Conservation (phyloP, 176 grass and related monocot genomes). For the Eragrostis curvula region DNA sequence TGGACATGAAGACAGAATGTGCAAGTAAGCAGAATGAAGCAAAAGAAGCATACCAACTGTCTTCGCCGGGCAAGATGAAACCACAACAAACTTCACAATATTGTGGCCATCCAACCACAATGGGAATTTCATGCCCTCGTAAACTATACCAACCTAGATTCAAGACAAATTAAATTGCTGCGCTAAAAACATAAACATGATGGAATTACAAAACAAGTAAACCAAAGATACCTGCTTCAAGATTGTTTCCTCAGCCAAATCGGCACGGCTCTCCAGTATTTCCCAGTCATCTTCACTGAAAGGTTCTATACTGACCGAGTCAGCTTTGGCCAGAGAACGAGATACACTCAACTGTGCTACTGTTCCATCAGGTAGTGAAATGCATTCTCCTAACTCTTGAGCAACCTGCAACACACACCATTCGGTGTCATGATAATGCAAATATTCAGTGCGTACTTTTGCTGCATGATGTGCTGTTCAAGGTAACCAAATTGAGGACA, state of each 20-base stretch:
- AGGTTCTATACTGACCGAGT: constrained; percentile 78
- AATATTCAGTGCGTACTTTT: not conserved
- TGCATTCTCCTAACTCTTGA: constrained; percentile 72
- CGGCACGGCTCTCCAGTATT: constrained; percentile 85
- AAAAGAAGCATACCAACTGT: constrained; percentile 57
- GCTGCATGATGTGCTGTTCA: constrained; percentile 11
- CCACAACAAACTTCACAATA: constrained; percentile 85
- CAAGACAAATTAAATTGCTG: constrained; percentile 35
- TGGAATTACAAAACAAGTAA: not conserved
- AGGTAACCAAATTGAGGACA: too few relatives aligned
- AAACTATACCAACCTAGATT: constrained; percentile 83
- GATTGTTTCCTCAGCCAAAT: constrained; percentile 86
- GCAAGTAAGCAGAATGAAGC: constrained; percentile 17
- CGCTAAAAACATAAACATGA: not conserved
- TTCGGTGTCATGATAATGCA: constrained; percentile 21
- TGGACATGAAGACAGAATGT: not conserved
- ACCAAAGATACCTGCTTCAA: constrained; percentile 71
- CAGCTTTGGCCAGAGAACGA: constrained; percentile 72
- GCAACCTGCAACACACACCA: constrained; percentile 65
- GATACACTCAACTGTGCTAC: constrained; percentile 66
- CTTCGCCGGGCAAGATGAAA: constrained; percentile 73
- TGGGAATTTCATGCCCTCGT: constrained; percentile 94
- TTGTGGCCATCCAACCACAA: constrained; percentile 91
- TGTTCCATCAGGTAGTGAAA: constrained; percentile 70
- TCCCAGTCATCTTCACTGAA: constrained; percentile 94